Base-by-base conservation (phyloP, 352 stramenopile species). In the Paralagenidium karlingii region DNA sequence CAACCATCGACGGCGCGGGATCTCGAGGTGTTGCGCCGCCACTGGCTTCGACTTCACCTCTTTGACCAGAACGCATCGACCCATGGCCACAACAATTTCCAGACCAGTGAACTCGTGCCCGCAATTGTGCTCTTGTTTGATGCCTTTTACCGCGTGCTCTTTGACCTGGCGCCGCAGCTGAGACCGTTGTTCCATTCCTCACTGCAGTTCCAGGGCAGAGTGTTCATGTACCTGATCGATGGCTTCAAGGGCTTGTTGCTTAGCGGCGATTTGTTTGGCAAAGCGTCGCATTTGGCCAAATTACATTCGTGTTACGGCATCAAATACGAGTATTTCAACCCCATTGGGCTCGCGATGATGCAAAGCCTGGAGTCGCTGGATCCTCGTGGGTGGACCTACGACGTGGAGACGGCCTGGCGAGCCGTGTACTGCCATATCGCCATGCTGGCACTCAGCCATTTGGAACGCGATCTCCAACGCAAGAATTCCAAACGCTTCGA, bases 251-350 rank as follows among this genome's bases (percentile, higher is more conserved):
- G 47, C 32, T 51, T 59, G 38, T 43, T 65, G 2, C 51, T 64
- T 38, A 52, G 43, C n/a, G 45, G 49, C 9, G 53, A 63, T 27
- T 20, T 63, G 11, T 42, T 70, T 22, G 28, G 45, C 7, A 27
- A 55, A 8, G 52, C 56, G 10, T 42, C 49, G 0, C 45, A 58
- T 8, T 32, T 70, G 2, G 55, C 48, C 1, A 36, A 53, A 16
- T 56, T 52, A n/a, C 60, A 70, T 33, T 53, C 61, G 24, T 49
- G 61, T 15, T 69, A 65, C 45, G 52, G 55, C 2, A 57, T 69
- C 34, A 58, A 61, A 34, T 44, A 61, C 13, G 20, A 43, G 5
- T 55, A 63, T 29, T 66, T 63, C 44, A 69, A 69, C 19, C 32
- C 48, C 5, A 30, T 69, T n/a, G 55, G 59, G 4, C 30, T 58